Conservation (phyloP, 495 filamentous ascomycete species). For the Cryomyces minteri region DNA sequence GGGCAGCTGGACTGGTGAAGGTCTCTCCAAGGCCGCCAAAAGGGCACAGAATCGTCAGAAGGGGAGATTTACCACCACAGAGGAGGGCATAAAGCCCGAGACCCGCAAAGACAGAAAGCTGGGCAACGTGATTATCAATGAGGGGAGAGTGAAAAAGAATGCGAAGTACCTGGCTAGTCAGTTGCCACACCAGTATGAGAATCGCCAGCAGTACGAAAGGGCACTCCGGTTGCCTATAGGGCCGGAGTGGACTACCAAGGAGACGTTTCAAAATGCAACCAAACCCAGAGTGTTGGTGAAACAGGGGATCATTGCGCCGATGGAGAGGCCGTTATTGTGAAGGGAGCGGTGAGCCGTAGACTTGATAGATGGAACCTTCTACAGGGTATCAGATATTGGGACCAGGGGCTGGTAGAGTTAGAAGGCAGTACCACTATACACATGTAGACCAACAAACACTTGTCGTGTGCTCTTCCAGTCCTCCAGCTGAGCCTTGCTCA, state of each 20-base stretch:
- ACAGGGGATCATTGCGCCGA: conserved; percentile 77
- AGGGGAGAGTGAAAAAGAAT: conserved; percentile 89
- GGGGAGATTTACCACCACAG: conserved; percentile 41
- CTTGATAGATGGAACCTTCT: too few relatives aligned
- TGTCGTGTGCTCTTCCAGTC: too few relatives aligned
- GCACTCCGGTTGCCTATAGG: conserved; percentile 74
- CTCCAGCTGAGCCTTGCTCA: too few relatives aligned
- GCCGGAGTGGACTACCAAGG: conserved; percentile 88
- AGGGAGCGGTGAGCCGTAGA: background rate
- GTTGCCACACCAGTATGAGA: conserved; percentile 79
- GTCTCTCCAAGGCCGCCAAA: conserved; percentile 43
- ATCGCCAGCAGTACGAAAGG: conserved; percentile 73
- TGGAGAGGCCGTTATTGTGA: conserved; percentile 55
- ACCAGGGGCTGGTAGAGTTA: too few relatives aligned
- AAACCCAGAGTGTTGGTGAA: conserved; percentile 88
- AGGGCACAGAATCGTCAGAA: conserved; percentile 27
- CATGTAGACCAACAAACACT: too few relatives aligned
- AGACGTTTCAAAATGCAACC: conserved; percentile 72
- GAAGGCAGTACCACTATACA: too few relatives aligned
- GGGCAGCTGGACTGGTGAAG: conserved; percentile 78
- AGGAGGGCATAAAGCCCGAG: conserved; percentile 58
- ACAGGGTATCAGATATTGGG: too few relatives aligned
- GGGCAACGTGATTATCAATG: conserved; percentile 73
- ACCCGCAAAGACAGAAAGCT: conserved; percentile 68
- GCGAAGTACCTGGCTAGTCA: conserved; percentile 65